A percentile compares a stretch with the other conserved stretches of the same genome.
phyloP scores from a whole-genome alignment of 2,329 filamentous ascomycete species.

The Colletotrichum coccodes region DNA sequence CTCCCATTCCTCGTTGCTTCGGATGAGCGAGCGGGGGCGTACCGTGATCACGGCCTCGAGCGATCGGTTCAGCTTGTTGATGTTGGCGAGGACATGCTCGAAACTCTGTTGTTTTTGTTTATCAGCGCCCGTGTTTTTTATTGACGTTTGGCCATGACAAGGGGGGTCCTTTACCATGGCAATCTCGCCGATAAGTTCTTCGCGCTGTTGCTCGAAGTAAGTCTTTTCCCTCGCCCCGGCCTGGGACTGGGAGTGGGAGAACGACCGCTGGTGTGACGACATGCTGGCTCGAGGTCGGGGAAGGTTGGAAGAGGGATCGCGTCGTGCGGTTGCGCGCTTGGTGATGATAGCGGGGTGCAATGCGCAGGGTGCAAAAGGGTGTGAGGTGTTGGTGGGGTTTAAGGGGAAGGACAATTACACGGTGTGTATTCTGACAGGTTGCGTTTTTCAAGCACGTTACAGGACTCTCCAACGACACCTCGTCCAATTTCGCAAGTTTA shows the following conservation, averaged over 20 bases:
- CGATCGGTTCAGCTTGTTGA: conserved; percentile 93
- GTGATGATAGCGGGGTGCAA: conserved; percentile 16
- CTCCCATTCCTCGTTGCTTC: background rate
- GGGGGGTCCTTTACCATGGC: conserved; percentile 64
- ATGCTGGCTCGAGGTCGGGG: conserved; percentile 2
- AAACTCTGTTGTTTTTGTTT: conserved; percentile 63
- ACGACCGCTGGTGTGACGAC: conserved; percentile 33
- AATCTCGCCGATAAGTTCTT: conserved; percentile 77
- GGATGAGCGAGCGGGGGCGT: conserved; percentile 20
- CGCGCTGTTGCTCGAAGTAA: conserved; percentile 82
- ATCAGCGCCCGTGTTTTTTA: conserved; percentile 45
- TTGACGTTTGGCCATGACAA: background rate
- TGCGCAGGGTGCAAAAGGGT: background rate
- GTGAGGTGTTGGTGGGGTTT: conserved; percentile 15
- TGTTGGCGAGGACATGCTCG: conserved; percentile 92
- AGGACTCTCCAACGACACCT: no score
- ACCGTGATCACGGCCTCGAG: conserved; percentile 92
- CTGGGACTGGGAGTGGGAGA: conserved; percentile 32
- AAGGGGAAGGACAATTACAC: background rate
- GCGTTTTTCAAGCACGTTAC: no score
- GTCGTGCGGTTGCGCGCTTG: conserved; percentile 8
- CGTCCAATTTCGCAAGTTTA: no score
- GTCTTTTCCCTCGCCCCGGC: conserved; percentile 56
- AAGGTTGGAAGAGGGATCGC: background rate
- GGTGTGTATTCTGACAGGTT: background rate